Percentiles rank a stretch among this genome's conserved stretches.
phyloP scores from a whole-genome alignment of 2,329 filamentous ascomycete genomes.

The Mycogone perniciosa region DNA sequence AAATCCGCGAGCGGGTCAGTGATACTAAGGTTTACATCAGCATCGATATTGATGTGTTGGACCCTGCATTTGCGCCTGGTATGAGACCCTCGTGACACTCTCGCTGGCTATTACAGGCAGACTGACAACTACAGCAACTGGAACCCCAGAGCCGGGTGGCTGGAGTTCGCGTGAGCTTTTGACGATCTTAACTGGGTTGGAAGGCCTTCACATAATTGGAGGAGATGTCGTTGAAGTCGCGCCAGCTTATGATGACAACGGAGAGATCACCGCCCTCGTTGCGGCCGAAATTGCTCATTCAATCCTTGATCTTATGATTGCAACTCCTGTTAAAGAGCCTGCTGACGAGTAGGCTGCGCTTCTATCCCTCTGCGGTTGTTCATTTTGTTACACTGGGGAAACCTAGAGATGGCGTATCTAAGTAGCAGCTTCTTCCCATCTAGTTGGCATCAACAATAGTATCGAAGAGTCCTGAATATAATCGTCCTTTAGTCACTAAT shows the following conservation, averaged over 20 bases:
- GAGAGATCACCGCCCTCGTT: conserved; percentile 71
- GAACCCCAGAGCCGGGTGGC: conserved; percentile 77
- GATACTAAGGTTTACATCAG: conserved; percentile 68
- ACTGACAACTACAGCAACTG: conserved; percentile 50
- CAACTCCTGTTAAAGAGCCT: conserved; percentile 12
- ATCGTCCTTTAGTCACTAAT: no score
- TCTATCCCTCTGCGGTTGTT: neutral
- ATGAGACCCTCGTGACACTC: neutral
- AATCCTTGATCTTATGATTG: conserved; percentile 18
- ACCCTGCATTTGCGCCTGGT: conserved; percentile 43
- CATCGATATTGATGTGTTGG: conserved; percentile 73
- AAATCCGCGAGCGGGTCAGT: conserved; percentile 63
- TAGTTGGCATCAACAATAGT: no score
- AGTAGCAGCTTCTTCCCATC: no score
- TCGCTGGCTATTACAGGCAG: neutral
- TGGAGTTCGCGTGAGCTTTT: conserved; percentile 83
- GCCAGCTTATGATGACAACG: conserved; percentile 71
- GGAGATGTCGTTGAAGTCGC: conserved; percentile 82
- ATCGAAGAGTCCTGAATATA: no score
- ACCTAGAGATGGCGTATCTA: neutral
- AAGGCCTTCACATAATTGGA: conserved; percentile 72
- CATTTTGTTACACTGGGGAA: neutral
- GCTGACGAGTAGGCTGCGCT: neutral
- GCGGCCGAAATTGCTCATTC: conserved; percentile 65
- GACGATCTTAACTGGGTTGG: conserved; percentile 67